phyloP scores from a whole-genome alignment of 208 protist genomes.

The Trypanosoma conorhini region DNA sequence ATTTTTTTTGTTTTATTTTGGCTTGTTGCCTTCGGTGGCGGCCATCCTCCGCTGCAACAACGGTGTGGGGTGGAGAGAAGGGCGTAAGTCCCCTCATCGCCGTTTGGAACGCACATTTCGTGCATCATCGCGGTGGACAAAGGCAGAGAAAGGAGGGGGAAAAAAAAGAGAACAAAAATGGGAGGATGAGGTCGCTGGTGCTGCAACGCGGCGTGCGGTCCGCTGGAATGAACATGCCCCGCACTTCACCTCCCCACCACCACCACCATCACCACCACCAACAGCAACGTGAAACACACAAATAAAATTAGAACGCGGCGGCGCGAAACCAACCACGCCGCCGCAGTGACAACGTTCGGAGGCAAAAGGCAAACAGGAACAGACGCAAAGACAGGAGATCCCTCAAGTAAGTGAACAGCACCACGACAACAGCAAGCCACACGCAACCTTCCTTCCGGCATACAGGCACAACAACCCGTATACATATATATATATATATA shows the following conservation, averaged over 20 bases:
- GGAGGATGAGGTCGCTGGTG: background rate
- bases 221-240: too few species aligned
- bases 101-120: background rate
- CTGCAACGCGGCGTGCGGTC: background rate
- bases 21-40: background rate
- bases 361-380: too few species aligned
- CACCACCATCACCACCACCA: background rate
- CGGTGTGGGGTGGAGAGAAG: background rate
- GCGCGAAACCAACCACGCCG: too few species aligned
- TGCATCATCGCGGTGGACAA: background rate
- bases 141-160: slow-evolving; percentile 4
- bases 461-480: background rate
- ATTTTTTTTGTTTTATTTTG: slow-evolving; percentile 2
- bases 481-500: too few species aligned
- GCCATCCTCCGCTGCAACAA: background rate
- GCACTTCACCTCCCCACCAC: too few species aligned
- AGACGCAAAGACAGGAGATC: background rate
- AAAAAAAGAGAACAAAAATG: slow-evolving; percentile 7
- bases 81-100: background rate
- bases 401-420: background rate
- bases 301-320: too few species aligned
- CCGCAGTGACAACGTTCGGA: too few species aligned
- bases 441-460: background rate
- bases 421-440: slow-evolving; percentile 5
- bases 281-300: background rate